phyloP scores from a whole-genome alignment of 1,284 basidiomycete species.

The Ustilago curta region DNA sequence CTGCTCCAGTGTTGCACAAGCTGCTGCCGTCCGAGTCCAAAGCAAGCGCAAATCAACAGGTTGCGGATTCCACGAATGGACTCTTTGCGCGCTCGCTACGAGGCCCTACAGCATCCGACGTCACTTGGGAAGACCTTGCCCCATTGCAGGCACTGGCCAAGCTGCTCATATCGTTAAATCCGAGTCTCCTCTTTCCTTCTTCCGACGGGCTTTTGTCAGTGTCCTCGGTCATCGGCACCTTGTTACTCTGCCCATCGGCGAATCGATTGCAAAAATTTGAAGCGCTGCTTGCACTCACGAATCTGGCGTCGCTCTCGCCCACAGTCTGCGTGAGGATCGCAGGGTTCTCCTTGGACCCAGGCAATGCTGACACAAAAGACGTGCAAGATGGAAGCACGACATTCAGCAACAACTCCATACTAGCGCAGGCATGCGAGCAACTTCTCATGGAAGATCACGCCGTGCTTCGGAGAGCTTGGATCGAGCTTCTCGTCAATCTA shows the following conservation, averaged over 20 bases:
- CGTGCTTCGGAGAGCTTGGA: constrained; percentile 85
- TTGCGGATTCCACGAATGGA: background rate
- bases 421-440: constrained; percentile 68
- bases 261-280: constrained; percentile 88
- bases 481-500: constrained; percentile 94
- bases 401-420: constrained; percentile 23
- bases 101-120: background rate
- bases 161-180: constrained; percentile 89
- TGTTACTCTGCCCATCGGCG: constrained; percentile 70
- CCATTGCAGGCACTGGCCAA: constrained; percentile 91
- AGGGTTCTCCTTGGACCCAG: constrained; percentile 14
- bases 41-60: background rate
- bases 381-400: background rate
- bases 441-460: constrained; percentile 82
- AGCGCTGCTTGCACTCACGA: constrained; percentile 93
- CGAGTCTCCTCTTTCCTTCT: constrained; percentile 83
- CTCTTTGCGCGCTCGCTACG: constrained; percentile 15
- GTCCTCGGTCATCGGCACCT: constrained; percentile 35
- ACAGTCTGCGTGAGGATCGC: constrained; percentile 69
- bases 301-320: constrained; percentile 78
- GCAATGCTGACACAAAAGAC: background rate
- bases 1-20: constrained; percentile 27
- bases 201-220: constrained; percentile 25
- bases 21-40: constrained; percentile 1
- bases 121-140: constrained; percentile 73